phyloP scores from a whole-genome alignment of 441 rosid genomes.

The Populus hybrid region DNA sequence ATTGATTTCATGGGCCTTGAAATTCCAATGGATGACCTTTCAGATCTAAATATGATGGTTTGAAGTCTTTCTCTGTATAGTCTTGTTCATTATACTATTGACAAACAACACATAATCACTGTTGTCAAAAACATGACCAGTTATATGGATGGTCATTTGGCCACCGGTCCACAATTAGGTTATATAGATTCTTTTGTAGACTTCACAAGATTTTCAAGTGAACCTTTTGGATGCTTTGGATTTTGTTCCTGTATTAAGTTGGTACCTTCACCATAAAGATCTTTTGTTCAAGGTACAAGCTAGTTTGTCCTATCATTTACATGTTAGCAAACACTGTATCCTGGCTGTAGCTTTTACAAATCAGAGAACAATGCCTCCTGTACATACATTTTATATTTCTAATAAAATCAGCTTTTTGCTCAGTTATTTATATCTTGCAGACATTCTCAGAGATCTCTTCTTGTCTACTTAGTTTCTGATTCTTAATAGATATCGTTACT shows the following conservation, averaged over 20 bases:
- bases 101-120: slow-evolving; percentile 41
- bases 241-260: slow-evolving; percentile 60
- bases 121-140: slow-evolving; percentile 54
- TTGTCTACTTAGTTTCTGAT: background rate
- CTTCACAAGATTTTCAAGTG: slow-evolving; percentile 45
- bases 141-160: slow-evolving; percentile 45
- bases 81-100: slow-evolving; percentile 81
- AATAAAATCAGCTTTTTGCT: slow-evolving; percentile 56
- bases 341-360: slow-evolving; percentile 49
- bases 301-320: slow-evolving; percentile 50
- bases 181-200: slow-evolving; percentile 74
- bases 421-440: slow-evolving; percentile 19
- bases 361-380: slow-evolving; percentile 63
- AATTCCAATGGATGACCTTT: slow-evolving; percentile 99
- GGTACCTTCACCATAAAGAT: slow-evolving; percentile 58
- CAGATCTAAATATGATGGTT: slow-evolving; percentile 97
- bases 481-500: background rate
- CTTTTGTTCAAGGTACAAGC: slow-evolving; percentile 41
- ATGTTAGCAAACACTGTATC: slow-evolving; percentile 54
- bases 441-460: background rate
- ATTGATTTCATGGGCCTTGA: slow-evolving; percentile 93
- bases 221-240: slow-evolving; percentile 44
- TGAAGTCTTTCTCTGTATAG: slow-evolving; percentile 79
- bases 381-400: slow-evolving; percentile 72
- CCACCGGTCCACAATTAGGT: slow-evolving; percentile 55